Evolutionary conservation across 768 basidiomycete species (phyloP), one percentile per base, ranked within the genome.

Genomic region (Suillus americanus): DNA sequence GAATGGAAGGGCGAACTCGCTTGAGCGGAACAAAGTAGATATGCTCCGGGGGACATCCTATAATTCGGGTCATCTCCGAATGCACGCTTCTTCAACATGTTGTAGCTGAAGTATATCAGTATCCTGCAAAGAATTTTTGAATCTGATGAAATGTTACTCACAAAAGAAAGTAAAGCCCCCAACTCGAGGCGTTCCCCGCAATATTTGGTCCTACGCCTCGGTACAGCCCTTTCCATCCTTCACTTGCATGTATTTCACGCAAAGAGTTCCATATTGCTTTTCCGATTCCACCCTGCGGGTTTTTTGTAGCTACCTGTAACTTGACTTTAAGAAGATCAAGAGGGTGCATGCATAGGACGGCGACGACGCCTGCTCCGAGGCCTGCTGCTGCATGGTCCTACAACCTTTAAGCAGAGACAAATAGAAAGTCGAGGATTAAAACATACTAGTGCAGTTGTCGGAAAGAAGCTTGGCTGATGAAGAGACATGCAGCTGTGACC

Each of bases 121-220:
- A 8, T 9, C 9, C 8, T 9, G 9, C 45, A 64, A 64, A 20
- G 25, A 40, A 59, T 63, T 45, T 48, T 20, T 20, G 28, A 30
- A 41, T 28, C n/a, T 46, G 23, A 35, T 51, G 14, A 43, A 68
- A 53, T 20, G 51, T 71, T 51, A 85, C 94, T 78, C 74, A 98
- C 97, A 97, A 97, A 67, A 97, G 85, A 79, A 99, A 99, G 78
- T 99, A 99, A 30, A 98, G 78, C 0, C 97, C 97, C 97, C 97
- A 99, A 70, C 94, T 96, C 9, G 90, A 89, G 23, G 96, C 95
- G 68, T 98, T 98, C 14, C 97, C 97, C 0, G 93, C 92, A 65
- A 98, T 84, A 76, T 99, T 99, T 2, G 95, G 87, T 0, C 87
- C 85, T 38, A 99, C 81, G 18, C 97, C 97, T 62, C 97, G 85